These are phyloP conservation scores for Aegilops longissima DNA, from an alignment of 176 grass and related monocot species.

Conservation along the genomic window DNA sequence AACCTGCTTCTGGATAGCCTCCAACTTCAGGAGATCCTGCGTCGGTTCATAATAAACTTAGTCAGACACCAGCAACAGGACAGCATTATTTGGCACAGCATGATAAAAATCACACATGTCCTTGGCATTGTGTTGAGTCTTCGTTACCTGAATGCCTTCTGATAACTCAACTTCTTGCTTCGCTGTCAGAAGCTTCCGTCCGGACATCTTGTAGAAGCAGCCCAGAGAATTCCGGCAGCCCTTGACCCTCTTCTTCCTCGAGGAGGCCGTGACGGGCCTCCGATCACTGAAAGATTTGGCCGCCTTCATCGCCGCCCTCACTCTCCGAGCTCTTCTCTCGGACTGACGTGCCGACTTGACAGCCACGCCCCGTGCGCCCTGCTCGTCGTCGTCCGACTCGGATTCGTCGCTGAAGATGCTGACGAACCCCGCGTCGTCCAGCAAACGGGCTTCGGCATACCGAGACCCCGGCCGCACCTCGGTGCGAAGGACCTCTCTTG, in stretches of 20 bases:
- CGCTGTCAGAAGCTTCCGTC: constrained; percentile 58
- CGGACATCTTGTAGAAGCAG: constrained; percentile 52
- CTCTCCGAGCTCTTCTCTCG: constrained; percentile 77
- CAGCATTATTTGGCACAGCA: not conserved
- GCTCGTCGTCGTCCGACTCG: constrained; percentile 14
- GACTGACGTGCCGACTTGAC: constrained; percentile 62
- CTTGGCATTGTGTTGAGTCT: not conserved
- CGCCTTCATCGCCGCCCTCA: constrained; percentile 47
- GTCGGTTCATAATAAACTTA: constrained; percentile 24
- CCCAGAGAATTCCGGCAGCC: constrained; percentile 54
- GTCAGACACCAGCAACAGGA: not conserved
- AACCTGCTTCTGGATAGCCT: constrained; percentile 50
- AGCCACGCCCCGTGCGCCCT: constrained; percentile 25
- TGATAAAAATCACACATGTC: not conserved
- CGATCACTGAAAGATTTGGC: constrained; percentile 29
- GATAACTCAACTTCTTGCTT: constrained; percentile 74
- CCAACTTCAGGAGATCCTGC: constrained; percentile 79
- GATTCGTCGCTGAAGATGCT: constrained; percentile 46
- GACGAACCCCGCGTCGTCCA: constrained; percentile 29
- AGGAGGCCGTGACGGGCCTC: constrained; percentile 23
- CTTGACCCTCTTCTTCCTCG: constrained; percentile 55
- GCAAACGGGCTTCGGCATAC: not conserved
- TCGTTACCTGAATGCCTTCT: constrained; percentile 73
- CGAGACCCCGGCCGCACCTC: constrained; percentile 30
- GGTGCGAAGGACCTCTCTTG: constrained; percentile 25